These are phyloP conservation scores for Pseudogymnoascus destructans DNA, from an alignment of 2,329 filamentous ascomycete species.

Conservation along the genomic window DNA sequence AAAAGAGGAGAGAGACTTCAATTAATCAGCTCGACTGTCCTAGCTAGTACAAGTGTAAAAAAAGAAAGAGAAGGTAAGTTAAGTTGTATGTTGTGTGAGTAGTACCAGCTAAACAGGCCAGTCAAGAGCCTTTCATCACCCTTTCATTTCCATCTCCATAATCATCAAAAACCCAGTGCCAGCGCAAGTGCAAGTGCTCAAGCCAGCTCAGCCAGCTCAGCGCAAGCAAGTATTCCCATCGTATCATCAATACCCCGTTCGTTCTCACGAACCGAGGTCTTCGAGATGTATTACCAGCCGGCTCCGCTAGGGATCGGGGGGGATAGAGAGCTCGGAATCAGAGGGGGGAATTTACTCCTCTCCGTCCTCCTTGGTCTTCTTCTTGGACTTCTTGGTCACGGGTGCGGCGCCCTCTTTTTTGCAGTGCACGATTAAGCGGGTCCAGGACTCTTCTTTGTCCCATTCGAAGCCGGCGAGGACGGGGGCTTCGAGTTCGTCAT, in stretches of 20 bases:
- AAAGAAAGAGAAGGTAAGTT: background rate
- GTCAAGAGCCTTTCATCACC: background rate
- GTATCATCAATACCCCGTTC: background rate
- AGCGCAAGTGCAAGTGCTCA: background rate
- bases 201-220: background rate
- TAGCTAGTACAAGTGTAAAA: background rate
- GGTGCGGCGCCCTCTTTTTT: slow-evolving; percentile 51
- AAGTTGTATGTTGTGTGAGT: background rate
- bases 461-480: slow-evolving; percentile 93
- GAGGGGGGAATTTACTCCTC: slow-evolving; percentile 17
- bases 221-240: background rate
- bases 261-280: background rate
- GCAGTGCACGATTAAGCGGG: slow-evolving; percentile 74
- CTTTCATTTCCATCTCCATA: background rate
- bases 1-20: background rate
- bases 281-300: background rate
- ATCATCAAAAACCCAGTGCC: background rate
- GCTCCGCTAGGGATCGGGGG: background rate
- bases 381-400: slow-evolving; percentile 52
- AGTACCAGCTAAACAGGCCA: background rate
- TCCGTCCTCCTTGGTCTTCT: slow-evolving; percentile 33
- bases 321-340: background rate
- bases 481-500: slow-evolving; percentile 79
- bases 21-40: background rate
- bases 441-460: slow-evolving; percentile 89